Conservation (phyloP, 495 filamentous ascomycete genomes). For the Amphirosellinia nigrospora region DNA sequence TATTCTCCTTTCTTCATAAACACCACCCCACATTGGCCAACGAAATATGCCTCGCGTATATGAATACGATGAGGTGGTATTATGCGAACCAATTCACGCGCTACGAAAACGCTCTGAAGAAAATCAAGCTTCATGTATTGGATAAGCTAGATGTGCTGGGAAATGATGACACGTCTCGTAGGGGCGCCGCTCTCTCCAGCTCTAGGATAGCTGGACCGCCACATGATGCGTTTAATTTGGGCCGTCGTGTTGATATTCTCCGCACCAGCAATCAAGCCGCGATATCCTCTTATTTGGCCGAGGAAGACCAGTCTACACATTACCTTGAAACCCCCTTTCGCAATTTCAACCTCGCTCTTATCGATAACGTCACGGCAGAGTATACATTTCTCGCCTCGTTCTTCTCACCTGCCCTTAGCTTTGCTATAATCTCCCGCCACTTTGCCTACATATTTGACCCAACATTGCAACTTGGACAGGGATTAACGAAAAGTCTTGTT, state of each 20-base stretch:
- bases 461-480: slow-evolving; percentile 79
- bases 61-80: slow-evolving; percentile 99
- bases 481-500: slow-evolving; percentile 76
- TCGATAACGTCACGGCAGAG: slow-evolving; percentile 94
- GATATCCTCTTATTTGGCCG: slow-evolving; percentile 79
- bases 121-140: slow-evolving; percentile 79
- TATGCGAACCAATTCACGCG: slow-evolving; percentile 90
- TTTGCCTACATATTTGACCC: slow-evolving; percentile 85
- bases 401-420: slow-evolving; percentile 70
- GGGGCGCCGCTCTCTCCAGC: slow-evolving; percentile 55
- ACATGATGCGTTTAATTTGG: slow-evolving; percentile 87
- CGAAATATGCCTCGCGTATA: slow-evolving; percentile 90
- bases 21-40: slow-evolving; percentile 80
- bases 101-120: slow-evolving; percentile 81
- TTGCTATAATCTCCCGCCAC: slow-evolving; percentile 62
- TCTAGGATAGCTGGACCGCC: slow-evolving; percentile 62
- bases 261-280: slow-evolving; percentile 72
- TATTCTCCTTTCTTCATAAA: slow-evolving; percentile 81
- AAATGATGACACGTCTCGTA: slow-evolving; percentile 70
- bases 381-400: slow-evolving; percentile 92
- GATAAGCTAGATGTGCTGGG: slow-evolving; percentile 88
- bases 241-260: slow-evolving; percentile 81
- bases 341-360: slow-evolving; percentile 89
- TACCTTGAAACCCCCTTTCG: slow-evolving; percentile 89
- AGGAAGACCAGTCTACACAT: slow-evolving; percentile 83